Percentiles rank a stretch among this genome's conserved stretches.
Conservation (phyloP, 2,329 filamentous ascomycete genomes). For the Stachybotrys elegans region DNA sequence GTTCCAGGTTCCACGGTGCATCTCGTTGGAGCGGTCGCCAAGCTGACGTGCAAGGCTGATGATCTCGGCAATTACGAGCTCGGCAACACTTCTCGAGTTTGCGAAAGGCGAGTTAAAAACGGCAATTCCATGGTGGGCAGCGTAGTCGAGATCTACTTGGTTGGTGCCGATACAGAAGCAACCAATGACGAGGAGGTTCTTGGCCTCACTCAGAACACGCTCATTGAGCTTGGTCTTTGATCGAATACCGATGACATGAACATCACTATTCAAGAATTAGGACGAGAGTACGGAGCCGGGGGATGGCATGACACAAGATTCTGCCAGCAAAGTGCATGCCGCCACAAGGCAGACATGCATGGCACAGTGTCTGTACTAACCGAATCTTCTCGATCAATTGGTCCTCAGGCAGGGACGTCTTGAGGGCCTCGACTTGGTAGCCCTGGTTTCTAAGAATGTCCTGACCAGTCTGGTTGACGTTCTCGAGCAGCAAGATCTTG, state of each 20-base stretch:
- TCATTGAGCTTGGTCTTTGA: constrained; percentile 95
- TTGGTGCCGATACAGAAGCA: constrained; percentile 99
- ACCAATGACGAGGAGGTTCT: constrained; percentile 90
- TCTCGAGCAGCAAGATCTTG: constrained; percentile 92
- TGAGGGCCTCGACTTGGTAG: constrained; percentile 91
- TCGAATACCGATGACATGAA: constrained; percentile 95
- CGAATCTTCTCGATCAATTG: constrained; percentile 95
- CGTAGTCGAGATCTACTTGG: constrained; percentile 82
- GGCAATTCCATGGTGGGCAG: constrained; percentile 80
- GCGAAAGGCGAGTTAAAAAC: constrained; percentile 99
- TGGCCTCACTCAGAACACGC: constrained; percentile 79
- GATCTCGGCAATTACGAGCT: constrained; percentile 91
- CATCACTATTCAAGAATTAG: constrained; percentile 67
- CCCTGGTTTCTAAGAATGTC: constrained; percentile 80
- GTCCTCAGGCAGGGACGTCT: constrained; percentile 84
- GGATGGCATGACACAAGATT: too few relatives aligned
- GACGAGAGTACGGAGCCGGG: too few relatives aligned
- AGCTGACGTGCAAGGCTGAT: constrained; percentile 88
- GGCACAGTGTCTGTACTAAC: too few relatives aligned
- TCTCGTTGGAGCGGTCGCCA: constrained; percentile 85
- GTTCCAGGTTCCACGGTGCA: constrained; percentile 95
- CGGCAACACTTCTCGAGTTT: constrained; percentile 94
- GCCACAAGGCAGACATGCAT: too few relatives aligned
- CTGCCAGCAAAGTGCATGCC: too few relatives aligned
- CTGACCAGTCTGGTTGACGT: constrained; percentile 86